Evolutionary conservation across 805 yeast species (phyloP).

Genomic region (Lipomyces mesembrius): DNA sequence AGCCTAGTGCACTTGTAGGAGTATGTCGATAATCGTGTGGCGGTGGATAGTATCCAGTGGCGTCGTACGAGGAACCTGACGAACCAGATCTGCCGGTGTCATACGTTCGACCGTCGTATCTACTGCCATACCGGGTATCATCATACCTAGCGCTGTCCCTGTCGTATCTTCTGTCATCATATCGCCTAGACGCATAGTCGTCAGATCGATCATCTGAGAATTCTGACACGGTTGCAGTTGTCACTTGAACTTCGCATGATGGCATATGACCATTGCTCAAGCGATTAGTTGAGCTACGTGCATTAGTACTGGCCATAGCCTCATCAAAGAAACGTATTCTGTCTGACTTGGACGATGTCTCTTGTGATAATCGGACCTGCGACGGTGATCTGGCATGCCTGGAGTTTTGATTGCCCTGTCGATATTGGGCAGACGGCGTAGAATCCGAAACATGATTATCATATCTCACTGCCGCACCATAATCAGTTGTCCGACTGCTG

Average conservation of each 20-base stretch:
- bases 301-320: background rate
- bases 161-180: conserved; percentile 2
- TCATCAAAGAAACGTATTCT: background rate
- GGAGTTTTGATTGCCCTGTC: background rate
- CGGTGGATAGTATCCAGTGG: background rate
- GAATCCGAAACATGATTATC: background rate
- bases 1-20: background rate
- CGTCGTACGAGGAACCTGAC: background rate
- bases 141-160: background rate
- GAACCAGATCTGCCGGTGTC: background rate
- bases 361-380: conserved; percentile 1
- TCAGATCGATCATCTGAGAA: conserved; percentile 18
- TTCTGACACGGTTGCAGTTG: background rate
- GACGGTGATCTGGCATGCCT: background rate
- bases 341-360: background rate
- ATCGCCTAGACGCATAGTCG: conserved; percentile 10
- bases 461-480: background rate
- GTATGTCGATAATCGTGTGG: conserved; percentile 6
- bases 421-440: background rate
- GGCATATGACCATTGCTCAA: background rate
- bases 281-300: background rate
- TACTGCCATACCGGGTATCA: background rate
- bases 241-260: background rate
- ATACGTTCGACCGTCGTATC: background rate
- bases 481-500: background rate